Base-by-base conservation (phyloP, 805 yeast genomes). In the Helenozyma baotianmanensis region DNA sequence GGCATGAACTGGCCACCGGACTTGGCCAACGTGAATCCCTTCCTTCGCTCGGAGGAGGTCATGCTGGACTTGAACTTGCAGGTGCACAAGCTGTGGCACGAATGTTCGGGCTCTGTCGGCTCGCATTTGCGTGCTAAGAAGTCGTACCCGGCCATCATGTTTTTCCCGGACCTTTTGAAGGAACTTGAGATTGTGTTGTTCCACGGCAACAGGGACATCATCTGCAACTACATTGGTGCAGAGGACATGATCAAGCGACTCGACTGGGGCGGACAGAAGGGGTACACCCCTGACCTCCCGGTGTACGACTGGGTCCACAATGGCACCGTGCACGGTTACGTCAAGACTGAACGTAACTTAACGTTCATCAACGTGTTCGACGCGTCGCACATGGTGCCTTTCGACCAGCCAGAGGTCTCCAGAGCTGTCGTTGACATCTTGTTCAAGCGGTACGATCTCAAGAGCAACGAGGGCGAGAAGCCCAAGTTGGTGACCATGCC, bases 311-410 rank as follows among this genome's bases (percentile, higher is more conserved):
- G 82, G 82, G 41, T 52, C 13, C 71, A 70, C 50, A 60, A 70
- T 39, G 55, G 60, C 10, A 38, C 46, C 6, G 38, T 37, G 8
- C 71, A 62, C 8, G 72, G 76, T 39, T 47, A 56, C 23, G 45
- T 74, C 23, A 56, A 56, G 38, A 31, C 57, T 13, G 89, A 79
- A 29, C 69, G 85, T 42, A 85, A 86, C 50, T 64, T 90, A 49
- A 82, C 96, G 0, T 82, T 82, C 53, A 77, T 84, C 21, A 76
- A 77, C 36, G 76, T 90, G 2, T 74, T 60, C 53, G 76, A 85
- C 46, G 77, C 95, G 0, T 82, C 95, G 3, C 97, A 92, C 53
- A 90, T 92, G 97, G 92, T 88, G 16, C 95, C 97, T 1, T 80
- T 74, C 44, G 97, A 89, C 54, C 61, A 75, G 32, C 83, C 92